A percentile compares a stretch with the other conserved stretches of the same genome.
Evolutionary conservation across 73 alveolate genomes (phyloP).

Genomic region (Paramecium sonneborni): DNA sequence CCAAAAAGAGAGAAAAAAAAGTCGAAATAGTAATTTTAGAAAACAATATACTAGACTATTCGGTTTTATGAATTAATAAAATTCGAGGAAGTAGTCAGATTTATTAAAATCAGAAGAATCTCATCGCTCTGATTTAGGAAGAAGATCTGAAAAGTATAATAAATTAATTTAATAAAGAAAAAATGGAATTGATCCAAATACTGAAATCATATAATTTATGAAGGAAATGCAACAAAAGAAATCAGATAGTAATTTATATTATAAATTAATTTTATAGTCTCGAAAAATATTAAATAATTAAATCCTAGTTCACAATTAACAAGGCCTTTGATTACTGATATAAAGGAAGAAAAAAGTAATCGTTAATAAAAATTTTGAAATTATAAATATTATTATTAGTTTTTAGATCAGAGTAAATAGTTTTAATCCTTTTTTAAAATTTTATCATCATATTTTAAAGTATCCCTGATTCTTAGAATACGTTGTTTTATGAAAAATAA

Average conservation of each 20-base stretch:
- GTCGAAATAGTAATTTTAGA: not conserved
- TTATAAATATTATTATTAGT: not conserved
- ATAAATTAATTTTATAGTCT: not conserved
- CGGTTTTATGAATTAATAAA: not conserved
- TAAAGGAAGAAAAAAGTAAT: not conserved
- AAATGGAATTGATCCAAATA: not conserved
- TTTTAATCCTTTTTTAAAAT: too few relatives aligned
- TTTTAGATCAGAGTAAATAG: too few relatives aligned
- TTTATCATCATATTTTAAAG: too few relatives aligned
- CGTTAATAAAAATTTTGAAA: not conserved
- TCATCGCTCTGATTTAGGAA: constrained; percentile 23
- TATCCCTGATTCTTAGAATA: too few relatives aligned
- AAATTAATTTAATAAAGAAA: not conserved
- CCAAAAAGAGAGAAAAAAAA: not conserved
- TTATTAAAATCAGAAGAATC: constrained; percentile 43
- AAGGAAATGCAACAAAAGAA: not conserved
- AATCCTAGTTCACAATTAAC: not conserved
- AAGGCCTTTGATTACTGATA: not conserved
- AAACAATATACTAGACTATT: not conserved
- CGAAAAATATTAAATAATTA: not conserved
- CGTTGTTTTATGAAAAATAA: too few relatives aligned
- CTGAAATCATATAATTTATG: not conserved
- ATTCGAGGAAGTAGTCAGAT: constrained; percentile 36
- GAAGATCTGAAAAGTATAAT: not conserved
- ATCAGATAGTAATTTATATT: not conserved